phyloP scores from a whole-genome alignment of 2,329 filamentous ascomycete species.

The Emmonsia crescens region DNA sequence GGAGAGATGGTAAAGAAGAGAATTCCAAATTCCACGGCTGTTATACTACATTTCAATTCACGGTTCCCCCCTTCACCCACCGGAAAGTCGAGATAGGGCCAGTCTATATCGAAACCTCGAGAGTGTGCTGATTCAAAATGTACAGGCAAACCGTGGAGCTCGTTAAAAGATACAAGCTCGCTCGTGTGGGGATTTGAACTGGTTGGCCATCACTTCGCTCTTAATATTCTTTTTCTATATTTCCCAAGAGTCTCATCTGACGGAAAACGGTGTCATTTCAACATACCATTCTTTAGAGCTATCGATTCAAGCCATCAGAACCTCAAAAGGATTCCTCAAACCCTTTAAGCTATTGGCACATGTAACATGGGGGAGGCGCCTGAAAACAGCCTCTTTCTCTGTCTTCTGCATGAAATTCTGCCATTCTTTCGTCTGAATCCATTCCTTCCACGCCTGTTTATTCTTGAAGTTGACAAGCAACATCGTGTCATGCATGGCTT shows the following conservation, averaged over 20 bases:
- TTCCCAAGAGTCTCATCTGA: background rate
- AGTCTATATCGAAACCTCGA: background rate
- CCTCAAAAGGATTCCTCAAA: conserved; percentile 19
- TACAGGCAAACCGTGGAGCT: background rate
- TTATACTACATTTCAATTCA: background rate
- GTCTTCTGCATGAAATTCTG: conserved; percentile 20
- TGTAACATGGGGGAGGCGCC: conserved; percentile 20
- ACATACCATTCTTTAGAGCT: background rate
- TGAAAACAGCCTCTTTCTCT: conserved; percentile 17
- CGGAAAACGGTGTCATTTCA: background rate
- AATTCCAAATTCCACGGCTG: background rate
- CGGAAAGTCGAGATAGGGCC: background rate
- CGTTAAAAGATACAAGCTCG: background rate
- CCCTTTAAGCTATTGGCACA: conserved; percentile 20
- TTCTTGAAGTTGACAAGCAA: conserved; percentile 19
- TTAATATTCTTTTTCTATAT: background rate
- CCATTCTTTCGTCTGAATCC: conserved; percentile 18
- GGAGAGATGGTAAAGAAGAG: background rate
- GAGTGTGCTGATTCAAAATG: background rate
- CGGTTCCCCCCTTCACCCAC: background rate
- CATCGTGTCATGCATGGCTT: conserved; percentile 19
- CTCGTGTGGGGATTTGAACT: background rate
- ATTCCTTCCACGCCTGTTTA: conserved; percentile 17
- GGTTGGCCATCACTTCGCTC: background rate
- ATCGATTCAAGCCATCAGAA: conserved; percentile 4